A percentile compares a stretch with the other conserved stretches of the same genome.
phyloP scores from a whole-genome alignment of 495 filamentous ascomycete genomes.

The Trichodelitschia bisporula region DNA sequence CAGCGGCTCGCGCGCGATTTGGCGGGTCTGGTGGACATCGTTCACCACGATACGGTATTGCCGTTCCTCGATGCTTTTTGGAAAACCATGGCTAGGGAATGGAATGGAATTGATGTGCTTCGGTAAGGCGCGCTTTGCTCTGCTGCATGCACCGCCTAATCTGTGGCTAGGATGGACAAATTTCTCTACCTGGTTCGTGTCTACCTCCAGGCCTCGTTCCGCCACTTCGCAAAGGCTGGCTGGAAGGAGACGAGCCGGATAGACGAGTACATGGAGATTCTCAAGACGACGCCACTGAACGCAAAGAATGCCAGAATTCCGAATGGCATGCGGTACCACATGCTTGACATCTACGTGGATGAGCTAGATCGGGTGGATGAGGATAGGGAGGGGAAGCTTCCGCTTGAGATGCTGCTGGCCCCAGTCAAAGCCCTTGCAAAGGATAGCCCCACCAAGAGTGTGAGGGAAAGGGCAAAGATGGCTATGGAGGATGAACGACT shows the following conservation, averaged over 20 bases:
- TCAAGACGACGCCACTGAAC: conserved; percentile 20
- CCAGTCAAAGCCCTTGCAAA: conserved; percentile 30
- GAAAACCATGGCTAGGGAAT: conserved; percentile 67
- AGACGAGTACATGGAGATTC: conserved; percentile 14
- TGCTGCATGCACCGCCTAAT: neutral
- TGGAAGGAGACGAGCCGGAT: conserved; percentile 16
- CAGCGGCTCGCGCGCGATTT: conserved; percentile 62
- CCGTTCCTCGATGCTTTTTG: conserved; percentile 61
- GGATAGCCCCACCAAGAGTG: conserved; percentile 41
- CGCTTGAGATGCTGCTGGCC: conserved; percentile 28
- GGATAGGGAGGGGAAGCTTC: conserved; percentile 22
- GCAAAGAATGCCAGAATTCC: conserved; percentile 28
- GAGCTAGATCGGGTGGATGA: conserved; percentile 38
- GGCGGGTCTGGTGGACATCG: conserved; percentile 39
- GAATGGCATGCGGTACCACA: conserved; percentile 66
- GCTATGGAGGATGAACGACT: conserved; percentile 53
- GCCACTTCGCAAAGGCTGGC: conserved; percentile 18
- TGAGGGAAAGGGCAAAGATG: conserved; percentile 46
- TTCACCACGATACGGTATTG: conserved; percentile 35
- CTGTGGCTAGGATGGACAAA: conserved; percentile 43
- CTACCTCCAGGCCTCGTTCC: conserved; percentile 44
- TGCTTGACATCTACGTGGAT: conserved; percentile 74
- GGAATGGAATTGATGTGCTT: conserved; percentile 56
- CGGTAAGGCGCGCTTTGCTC: conserved; percentile 15
- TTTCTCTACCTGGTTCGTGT: conserved; percentile 65